Base-by-base conservation (phyloP, 148 eudicot species). In the Camellia lanceoleosa region DNA sequence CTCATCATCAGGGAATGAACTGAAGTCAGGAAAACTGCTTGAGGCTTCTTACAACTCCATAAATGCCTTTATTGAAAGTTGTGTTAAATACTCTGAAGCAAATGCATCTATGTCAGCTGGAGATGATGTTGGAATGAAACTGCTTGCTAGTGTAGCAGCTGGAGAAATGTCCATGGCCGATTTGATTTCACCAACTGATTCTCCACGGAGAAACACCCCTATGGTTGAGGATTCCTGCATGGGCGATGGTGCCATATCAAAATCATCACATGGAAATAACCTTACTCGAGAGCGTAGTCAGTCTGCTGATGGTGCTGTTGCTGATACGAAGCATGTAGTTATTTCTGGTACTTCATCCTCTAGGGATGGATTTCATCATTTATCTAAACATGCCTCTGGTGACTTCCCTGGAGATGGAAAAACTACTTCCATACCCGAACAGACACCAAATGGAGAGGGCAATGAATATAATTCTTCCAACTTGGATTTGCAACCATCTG, bases 121-220 rank as follows among this genome's bases (percentile, higher is more conserved):
- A 65, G 99, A 96, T 85, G 95, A 89, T 56, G 86, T 88, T 81
- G 97, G 99, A 67, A 96, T 96, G 94, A 92, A 93, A 82, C 85
- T 96, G 62, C 97, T 96, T 81, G 98, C 99, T 16, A 91, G 92
- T 89, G 99, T 96, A 19, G 99, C 99, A 70, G 90, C 99, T 81
- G 90, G 94, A 30, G 98, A 95, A 83, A 91, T 90, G 47, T 83
- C 85, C 19, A 89, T 85, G 56, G 86, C 92, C 52, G 85, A 76
- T 68, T 73, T 78, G 68, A 82, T 78, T 66, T 90, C 97, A 46
- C 93, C 93, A 41, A 49, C 77, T 46, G 80, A 64, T 80, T 93
- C 99, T 76, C 83, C 95, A 10, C 81, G 73, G 54, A 88, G 85
- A 83, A 86, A 73, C 61, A 75, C 67, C 18, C 81, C 80, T 51